phyloP scores from a whole-genome alignment of 805 yeast species.

The Soucietia sequanensis region DNA sequence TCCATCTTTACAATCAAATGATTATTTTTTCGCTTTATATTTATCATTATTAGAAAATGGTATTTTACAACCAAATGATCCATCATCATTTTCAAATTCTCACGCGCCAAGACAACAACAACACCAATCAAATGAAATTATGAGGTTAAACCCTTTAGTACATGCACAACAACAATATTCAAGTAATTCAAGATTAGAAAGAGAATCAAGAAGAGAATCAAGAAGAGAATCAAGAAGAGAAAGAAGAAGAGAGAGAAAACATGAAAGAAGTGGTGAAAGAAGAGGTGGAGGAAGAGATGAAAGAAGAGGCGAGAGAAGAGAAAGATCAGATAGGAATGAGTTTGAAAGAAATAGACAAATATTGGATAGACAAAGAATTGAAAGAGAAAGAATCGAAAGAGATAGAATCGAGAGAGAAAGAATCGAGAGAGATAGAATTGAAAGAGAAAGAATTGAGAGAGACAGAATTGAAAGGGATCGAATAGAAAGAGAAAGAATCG shows the following conservation, averaged over 20 bases:
- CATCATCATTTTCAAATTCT: too few relatives aligned
- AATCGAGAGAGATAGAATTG: slow-evolving; percentile 2
- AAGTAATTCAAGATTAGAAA: not conserved
- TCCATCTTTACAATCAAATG: not conserved
- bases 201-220: not conserved
- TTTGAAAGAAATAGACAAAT: too few relatives aligned
- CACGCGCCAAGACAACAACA: too few relatives aligned
- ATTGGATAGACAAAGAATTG: too few relatives aligned
- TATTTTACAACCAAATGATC: too few relatives aligned
- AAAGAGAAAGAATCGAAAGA: too few relatives aligned
- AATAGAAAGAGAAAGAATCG: too few relatives aligned
- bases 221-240: not conserved
- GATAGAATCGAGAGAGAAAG: too few relatives aligned
- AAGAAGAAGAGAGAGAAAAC: not conserved
- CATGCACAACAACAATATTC: not conserved
- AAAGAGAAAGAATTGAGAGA: too few relatives aligned
- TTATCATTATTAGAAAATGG: slow-evolving; percentile 1
- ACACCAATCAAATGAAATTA: too few relatives aligned
- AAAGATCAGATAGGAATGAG: too few relatives aligned
- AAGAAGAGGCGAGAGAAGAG: not conserved
- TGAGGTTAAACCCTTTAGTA: not conserved
- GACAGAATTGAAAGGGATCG: too few relatives aligned
- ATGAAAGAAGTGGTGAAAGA: not conserved
- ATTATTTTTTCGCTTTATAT: not conserved
- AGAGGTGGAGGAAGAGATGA: not conserved